A percentile compares a stretch with the other conserved stretches of the same genome.
Conservation (phyloP, 192 early-diverging fungal species). For the Gigaspora rosea region DNA sequence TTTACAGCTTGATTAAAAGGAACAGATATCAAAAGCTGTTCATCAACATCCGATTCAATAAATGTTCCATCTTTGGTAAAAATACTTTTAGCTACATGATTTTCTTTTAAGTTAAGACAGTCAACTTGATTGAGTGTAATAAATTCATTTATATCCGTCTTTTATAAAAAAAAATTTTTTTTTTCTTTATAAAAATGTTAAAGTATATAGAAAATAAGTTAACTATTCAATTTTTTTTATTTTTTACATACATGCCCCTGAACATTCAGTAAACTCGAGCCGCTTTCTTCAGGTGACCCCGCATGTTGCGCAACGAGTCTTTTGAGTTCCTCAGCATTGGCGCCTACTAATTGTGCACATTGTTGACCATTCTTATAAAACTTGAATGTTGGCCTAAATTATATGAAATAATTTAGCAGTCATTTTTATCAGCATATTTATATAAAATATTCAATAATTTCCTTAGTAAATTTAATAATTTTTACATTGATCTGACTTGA, state of each 20-base stretch:
- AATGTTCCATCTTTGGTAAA: conserved; percentile 70
- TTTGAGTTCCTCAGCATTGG: conserved; percentile 71
- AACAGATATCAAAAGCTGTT: conserved; percentile 87
- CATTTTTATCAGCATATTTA: background rate
- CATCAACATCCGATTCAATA: conserved; percentile 93
- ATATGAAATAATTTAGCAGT: background rate
- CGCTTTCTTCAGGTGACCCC: conserved; percentile 42
- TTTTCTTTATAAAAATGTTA: background rate
- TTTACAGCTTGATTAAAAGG: conserved; percentile 88
- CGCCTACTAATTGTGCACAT: conserved; percentile 80
- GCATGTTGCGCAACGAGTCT: conserved; percentile 66
- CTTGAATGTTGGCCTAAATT: conserved; percentile 82
- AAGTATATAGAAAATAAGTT: background rate
- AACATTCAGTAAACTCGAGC: conserved; percentile 38
- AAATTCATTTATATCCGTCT: conserved; percentile 62
- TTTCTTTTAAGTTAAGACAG: conserved; percentile 84
- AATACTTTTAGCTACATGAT: conserved; percentile 73
- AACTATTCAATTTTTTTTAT: background rate
- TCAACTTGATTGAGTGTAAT: conserved; percentile 74
- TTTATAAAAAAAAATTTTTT: conserved; percentile 9
- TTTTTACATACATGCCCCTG: conserved; percentile 45
- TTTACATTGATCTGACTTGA: background rate
- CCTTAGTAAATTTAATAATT: background rate
- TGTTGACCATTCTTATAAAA: conserved; percentile 76
- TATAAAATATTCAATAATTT: conserved; percentile 35